Evolutionary conservation across 108 stramenopile species (phyloP).

Genomic region (Cyclostephanos tholiformis): DNA sequence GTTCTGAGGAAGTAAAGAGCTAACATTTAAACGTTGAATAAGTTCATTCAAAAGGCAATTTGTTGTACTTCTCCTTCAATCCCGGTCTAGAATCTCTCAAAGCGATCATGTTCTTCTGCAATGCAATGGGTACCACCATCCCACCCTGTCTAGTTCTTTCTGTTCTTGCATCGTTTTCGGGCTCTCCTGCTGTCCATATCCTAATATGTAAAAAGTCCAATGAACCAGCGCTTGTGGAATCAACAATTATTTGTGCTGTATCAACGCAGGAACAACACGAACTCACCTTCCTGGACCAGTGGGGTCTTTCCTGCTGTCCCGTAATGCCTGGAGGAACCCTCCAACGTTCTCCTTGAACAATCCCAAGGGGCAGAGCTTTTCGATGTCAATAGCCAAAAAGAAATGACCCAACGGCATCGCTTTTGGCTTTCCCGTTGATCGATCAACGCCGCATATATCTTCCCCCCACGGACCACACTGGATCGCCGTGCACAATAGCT

Average conservation of each 20-base stretch:
- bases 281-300: slow-evolving; percentile 54
- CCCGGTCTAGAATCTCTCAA: slow-evolving; percentile 55
- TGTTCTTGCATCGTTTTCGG: slow-evolving; percentile 56
- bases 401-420: slow-evolving; percentile 78
- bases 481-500: slow-evolving; percentile 63
- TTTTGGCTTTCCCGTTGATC: slow-evolving; percentile 59
- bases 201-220: slow-evolving; percentile 3
- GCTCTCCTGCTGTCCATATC: slow-evolving; percentile 76
- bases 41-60: slow-evolving; percentile 62
- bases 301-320: slow-evolving; percentile 59
- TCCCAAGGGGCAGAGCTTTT: slow-evolving; percentile 60
- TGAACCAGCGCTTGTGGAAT: neutral
- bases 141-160: slow-evolving; percentile 59
- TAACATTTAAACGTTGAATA: too few relatives aligned
- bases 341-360: slow-evolving; percentile 62
- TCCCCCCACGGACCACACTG: slow-evolving; percentile 73
- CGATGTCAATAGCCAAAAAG: slow-evolving; percentile 72
- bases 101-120: slow-evolving; percentile 62
- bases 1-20: too few relatives aligned
- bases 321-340: slow-evolving; percentile 52
- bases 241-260: neutral
- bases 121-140: slow-evolving; percentile 50
- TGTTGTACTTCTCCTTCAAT: slow-evolving; percentile 57
- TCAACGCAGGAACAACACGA: neutral
- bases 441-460: slow-evolving; percentile 64